These are phyloP conservation scores for Penicillium brevicompactum DNA, from an alignment of 2,329 filamentous ascomycete genomes.

Conservation along the genomic window DNA sequence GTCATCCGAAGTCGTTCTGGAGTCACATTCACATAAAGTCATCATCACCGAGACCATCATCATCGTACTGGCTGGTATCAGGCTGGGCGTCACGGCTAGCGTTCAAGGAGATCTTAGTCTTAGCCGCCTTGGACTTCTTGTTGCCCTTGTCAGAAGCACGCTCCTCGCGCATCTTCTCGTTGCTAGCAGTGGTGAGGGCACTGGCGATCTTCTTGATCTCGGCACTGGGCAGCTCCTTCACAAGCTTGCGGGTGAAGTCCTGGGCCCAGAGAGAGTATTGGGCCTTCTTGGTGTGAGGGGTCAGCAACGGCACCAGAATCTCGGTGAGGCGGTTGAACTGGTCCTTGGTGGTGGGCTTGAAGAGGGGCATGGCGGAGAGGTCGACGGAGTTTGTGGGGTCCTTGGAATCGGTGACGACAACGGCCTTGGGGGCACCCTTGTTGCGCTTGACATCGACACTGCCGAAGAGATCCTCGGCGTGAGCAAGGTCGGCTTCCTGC, in stretches of 20 bases:
- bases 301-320: constrained; percentile 76
- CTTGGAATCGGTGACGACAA: constrained; percentile 66
- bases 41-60: constrained; percentile 75
- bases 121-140: constrained; percentile 96
- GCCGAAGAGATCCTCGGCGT: constrained; percentile 90
- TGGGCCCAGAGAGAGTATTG: constrained; percentile 89
- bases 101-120: constrained; percentile 86
- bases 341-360: constrained; percentile 84
- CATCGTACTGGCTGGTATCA: constrained; percentile 77
- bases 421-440: constrained; percentile 64
- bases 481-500: constrained; percentile 82
- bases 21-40: constrained; percentile 50
- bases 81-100: constrained; percentile 59
- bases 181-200: constrained; percentile 82
- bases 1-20: constrained; percentile 3
- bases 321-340: constrained; percentile 82
- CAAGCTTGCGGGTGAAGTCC: constrained; percentile 85
- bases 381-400: constrained; percentile 82
- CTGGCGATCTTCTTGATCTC: constrained; percentile 97
- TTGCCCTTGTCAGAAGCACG: constrained; percentile 89
- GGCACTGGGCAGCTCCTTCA: constrained; percentile 83
- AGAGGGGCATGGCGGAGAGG: constrained; percentile 75
- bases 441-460: constrained; percentile 69
- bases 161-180: constrained; percentile 99
- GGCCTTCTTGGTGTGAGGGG: constrained; percentile 76